phyloP scores from a whole-genome alignment of 208 protist species.

The Zelonia costaricensis region DNA sequence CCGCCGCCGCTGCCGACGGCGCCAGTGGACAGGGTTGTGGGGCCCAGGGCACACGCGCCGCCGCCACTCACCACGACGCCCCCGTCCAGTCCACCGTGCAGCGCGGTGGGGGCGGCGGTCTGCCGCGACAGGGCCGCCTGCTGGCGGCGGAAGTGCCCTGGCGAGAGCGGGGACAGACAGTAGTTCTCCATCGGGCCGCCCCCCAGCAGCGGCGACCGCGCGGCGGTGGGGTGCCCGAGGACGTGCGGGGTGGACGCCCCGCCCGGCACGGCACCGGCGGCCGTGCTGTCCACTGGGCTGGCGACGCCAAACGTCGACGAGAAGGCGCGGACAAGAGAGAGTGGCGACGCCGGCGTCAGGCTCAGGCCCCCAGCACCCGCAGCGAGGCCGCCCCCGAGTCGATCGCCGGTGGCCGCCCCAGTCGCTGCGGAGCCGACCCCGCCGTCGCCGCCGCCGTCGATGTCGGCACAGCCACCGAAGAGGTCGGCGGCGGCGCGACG shows the following conservation, averaged over 20 bases:
- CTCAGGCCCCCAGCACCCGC: neutral
- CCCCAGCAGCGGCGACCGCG: neutral
- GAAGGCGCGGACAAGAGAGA: slow-evolving; percentile 6
- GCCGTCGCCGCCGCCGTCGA: slow-evolving; percentile 5
- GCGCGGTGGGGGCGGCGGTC: no score
- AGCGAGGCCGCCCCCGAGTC: neutral
- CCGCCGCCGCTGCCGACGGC: neutral
- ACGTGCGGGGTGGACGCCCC: no score
- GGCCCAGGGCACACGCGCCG: neutral
- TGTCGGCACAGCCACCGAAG: slow-evolving; percentile 28
- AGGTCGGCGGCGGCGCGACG: slow-evolving; percentile 32
- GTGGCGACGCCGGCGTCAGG: slow-evolving; percentile 14
- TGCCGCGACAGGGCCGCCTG: no score
- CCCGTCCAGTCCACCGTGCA: no score
- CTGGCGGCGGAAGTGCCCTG: slow-evolving; percentile 20
- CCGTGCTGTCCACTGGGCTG: neutral
- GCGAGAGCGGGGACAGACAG: slow-evolving; percentile 21
- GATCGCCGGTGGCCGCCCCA: neutral
- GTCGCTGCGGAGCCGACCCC: neutral
- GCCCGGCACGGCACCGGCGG: no score
- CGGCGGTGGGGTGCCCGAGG: no score
- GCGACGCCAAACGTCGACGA: slow-evolving; percentile 12
- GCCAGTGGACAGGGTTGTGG: neutral
- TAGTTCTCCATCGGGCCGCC: slow-evolving; percentile 11
- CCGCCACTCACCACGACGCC: no score